A percentile compares a stretch with the other conserved stretches of the same genome.
These are phyloP conservation scores for Apiospora malaysiana DNA, from an alignment of 2,329 filamentous ascomycete species.

Conservation along the genomic window DNA sequence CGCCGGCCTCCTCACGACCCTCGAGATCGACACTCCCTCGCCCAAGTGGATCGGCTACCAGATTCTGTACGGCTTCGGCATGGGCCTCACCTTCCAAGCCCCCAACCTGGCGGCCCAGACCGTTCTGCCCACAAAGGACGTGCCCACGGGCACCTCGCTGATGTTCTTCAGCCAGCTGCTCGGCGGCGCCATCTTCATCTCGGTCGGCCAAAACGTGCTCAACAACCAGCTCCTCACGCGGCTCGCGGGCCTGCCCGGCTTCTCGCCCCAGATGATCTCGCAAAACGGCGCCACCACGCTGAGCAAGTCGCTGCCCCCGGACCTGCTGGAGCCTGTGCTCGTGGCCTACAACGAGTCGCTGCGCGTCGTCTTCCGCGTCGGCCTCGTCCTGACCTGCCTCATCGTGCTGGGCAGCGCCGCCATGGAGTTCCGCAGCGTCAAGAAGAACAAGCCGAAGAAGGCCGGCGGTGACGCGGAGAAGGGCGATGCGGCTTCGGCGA, in stretches of 20 bases:
- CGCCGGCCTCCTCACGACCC: slow-evolving; percentile 49
- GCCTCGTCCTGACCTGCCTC: slow-evolving; percentile 57
- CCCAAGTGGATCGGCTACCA: slow-evolving; percentile 48
- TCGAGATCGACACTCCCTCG: slow-evolving; percentile 41
- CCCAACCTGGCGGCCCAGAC: slow-evolving; percentile 54
- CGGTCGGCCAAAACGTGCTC: slow-evolving; percentile 53
- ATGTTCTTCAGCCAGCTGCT: slow-evolving; percentile 54
- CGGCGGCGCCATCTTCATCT: slow-evolving; percentile 52
- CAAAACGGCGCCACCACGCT: slow-evolving; percentile 40
- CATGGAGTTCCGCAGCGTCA: slow-evolving; percentile 65
- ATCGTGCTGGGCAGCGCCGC: slow-evolving; percentile 59
- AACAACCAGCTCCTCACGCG: slow-evolving; percentile 45
- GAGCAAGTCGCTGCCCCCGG: slow-evolving; percentile 28
- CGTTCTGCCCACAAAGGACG: slow-evolving; percentile 47
- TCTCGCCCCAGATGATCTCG: slow-evolving; percentile 36
- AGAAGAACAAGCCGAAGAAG: slow-evolving; percentile 37
- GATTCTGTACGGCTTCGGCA: slow-evolving; percentile 51
- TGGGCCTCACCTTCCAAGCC: slow-evolving; percentile 50
- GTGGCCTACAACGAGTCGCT: slow-evolving; percentile 67
- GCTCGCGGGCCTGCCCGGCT: slow-evolving; percentile 39
- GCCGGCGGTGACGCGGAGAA: slow-evolving; percentile 28
- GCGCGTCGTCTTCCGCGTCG: slow-evolving; percentile 64
- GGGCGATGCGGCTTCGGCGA: neutral
- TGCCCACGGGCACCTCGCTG: slow-evolving; percentile 48
- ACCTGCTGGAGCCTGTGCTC: slow-evolving; percentile 36